Evolutionary conservation across 2,329 filamentous ascomycete species (phyloP), one percentile per base, ranked within the genome.

Genomic region (Colletotrichum sp.): DNA sequence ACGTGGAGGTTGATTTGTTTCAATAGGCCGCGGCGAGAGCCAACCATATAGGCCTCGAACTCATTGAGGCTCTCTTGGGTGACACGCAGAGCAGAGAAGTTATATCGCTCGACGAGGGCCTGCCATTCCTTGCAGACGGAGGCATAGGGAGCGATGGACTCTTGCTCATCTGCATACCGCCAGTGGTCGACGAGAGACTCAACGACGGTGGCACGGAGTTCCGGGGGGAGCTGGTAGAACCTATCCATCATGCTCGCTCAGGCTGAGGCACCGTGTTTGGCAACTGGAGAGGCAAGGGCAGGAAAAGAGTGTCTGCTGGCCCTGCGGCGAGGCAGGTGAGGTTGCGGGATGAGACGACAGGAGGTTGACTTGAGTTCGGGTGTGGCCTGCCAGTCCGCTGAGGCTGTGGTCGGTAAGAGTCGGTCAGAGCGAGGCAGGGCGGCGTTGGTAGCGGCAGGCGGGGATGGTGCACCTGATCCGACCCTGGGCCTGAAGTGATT

Each of bases 121-220:
- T 81, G 79, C 81, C 81, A 82, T 24, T 81, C 78, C 62, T 68
- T 67, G 72, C 79, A 80, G 64, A 82, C 81, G 16, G 78, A 76
- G 28, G 81, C 81, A 55, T 81, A 81, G 32, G 72, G 72, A 12
- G 80, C 72, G 52, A 76, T 66, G 52, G 71, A 75, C 8, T 67
- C 72, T 60, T 67, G 39, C 10, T 79, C 76, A 18, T 80, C 78
- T 18, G 76, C 68, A 9, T 75, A 57, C 12, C 60, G 36, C 79
- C 79, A 80, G 34, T 57, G 32, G 70, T 77, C 69, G 72, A 80
- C 66, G n/a, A 75, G 72, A 75, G 76, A 28, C 39, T 69, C 60
- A 60, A 60, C 65, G 68, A 78, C 66, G 67, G 72, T 55, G 66
- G 67, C 75, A 70, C 78, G 26, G 77, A 74, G 69, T 77, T 76